These are phyloP conservation scores for Saccharum hybrid DNA, from an alignment of 202 grass and related monocot species.

Conservation along the genomic window DNA sequence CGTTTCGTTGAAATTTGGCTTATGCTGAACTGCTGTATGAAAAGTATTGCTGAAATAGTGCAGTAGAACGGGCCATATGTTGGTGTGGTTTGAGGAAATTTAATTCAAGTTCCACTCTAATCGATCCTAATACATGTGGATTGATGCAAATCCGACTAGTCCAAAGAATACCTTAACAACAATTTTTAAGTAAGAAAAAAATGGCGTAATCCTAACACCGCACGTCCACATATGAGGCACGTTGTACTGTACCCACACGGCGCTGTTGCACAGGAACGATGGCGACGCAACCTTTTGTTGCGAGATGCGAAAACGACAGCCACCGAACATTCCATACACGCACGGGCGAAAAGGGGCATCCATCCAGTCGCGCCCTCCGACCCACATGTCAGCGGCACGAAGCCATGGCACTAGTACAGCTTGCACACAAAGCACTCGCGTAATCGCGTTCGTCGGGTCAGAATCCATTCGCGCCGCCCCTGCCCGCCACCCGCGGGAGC, in stretches of 20 bases:
- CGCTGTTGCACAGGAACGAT: not conserved
- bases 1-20: too few relatives aligned
- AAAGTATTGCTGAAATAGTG: too few relatives aligned
- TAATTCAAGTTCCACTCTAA: too few relatives aligned
- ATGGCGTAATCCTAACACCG: not conserved
- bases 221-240: constrained; percentile 21
- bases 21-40: too few relatives aligned
- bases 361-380: not conserved
- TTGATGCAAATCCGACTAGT: too few relatives aligned
- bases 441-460: not conserved
- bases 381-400: not conserved
- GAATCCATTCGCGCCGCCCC: constrained; percentile 35
- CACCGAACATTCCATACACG: constrained; percentile 35
- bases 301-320: constrained; percentile 25
- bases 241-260: constrained; percentile 5
- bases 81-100: too few relatives aligned
- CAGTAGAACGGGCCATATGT: too few relatives aligned
- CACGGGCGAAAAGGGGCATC: not conserved
- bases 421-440: not conserved
- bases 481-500: not conserved
- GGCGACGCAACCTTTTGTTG: not conserved
- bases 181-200: too few relatives aligned
- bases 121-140: too few relatives aligned
- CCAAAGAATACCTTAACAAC: too few relatives aligned
- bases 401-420: not conserved